Conservation (phyloP, 192 early-diverging fungal genomes). For the Coemansia sp. region DNA sequence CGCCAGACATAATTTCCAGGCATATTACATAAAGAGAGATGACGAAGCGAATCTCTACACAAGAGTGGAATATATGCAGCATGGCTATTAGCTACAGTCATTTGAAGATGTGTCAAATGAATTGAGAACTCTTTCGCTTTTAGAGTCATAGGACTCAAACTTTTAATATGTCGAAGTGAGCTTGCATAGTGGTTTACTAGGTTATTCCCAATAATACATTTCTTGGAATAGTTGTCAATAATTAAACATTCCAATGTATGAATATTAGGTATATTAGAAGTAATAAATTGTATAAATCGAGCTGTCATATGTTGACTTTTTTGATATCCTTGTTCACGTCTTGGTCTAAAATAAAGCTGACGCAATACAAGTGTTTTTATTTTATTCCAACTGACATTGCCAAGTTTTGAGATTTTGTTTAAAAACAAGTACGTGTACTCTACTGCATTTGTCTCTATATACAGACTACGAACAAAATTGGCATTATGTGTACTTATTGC, state of each 20-base stretch:
- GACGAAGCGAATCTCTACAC: constrained; percentile 3
- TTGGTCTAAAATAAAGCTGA: constrained; percentile 1
- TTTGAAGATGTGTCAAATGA: constrained; percentile 10
- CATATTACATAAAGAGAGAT: constrained; percentile 11
- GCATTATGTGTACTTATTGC: neutral
- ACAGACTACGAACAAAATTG: neutral
- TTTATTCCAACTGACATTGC: neutral
- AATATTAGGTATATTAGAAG: constrained; percentile 1
- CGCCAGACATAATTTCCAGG: constrained; percentile 6
- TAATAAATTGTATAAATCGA: neutral
- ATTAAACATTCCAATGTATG: neutral
- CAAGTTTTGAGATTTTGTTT: neutral
- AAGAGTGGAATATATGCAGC: neutral
- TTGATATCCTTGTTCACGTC: too few species aligned
- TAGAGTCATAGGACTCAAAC: constrained; percentile 5
- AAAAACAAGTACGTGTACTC: neutral
- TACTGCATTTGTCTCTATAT: constrained; percentile 3
- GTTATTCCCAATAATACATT: constrained; percentile 2
- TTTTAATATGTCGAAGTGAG: neutral
- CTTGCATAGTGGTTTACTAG: constrained; percentile 5
- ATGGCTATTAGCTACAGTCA: neutral
- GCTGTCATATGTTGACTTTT: neutral
- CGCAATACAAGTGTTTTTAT: constrained; percentile 5
- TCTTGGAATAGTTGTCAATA: neutral
- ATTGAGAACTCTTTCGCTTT: neutral